Evolutionary conservation across 129 eudicot genomes (phyloP), one percentile per base, ranked within the genome.

Genomic region (Flaveria robusta): DNA sequence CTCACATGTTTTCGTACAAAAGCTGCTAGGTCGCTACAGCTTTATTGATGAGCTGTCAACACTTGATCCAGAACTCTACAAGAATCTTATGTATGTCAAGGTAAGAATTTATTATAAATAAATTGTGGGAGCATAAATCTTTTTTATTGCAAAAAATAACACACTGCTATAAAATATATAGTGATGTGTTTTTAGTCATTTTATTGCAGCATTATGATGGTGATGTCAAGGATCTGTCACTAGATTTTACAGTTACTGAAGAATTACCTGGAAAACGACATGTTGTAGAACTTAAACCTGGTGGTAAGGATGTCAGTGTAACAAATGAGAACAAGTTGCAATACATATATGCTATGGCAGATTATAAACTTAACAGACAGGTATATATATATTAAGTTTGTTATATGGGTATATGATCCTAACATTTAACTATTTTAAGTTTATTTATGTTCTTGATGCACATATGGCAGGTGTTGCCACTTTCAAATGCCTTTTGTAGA

Each of bases 311-410:
- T 73, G 75, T 81, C 20, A 72, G 13, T 75, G 96, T 94, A 74
- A 91, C 97, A 59, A 87, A 94, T 86, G 99, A 94, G 58, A 94
- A 94, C 86, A 94, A 89, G 82, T 78, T 91, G 90, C 99, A 91
- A 73, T 94, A 94, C 77, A 84, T 94, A 68, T 89, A 94, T 87
- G 99, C 99, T 79, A 91, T 94, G 77, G 99, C 97, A 64, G 99
- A 94, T 76, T 94, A 87, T 78, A 94, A 94, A 80, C 97, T 94
- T 54, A 94, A 94, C 63, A 85, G 99, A 31, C 99, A 91, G 97
- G 99, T 94, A 74, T 63, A 14, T 34, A 70, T 60, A 75, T 62
- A 62, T 46, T 26, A 46, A 27, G 63, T 11, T n/a, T 51, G 67
- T 41, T 51, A 22, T 55, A 58, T 50, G 54, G n/a, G 37, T 43